phyloP scores from a whole-genome alignment of 106 monocot genomes.

The Alisma plantagoaquatica region DNA sequence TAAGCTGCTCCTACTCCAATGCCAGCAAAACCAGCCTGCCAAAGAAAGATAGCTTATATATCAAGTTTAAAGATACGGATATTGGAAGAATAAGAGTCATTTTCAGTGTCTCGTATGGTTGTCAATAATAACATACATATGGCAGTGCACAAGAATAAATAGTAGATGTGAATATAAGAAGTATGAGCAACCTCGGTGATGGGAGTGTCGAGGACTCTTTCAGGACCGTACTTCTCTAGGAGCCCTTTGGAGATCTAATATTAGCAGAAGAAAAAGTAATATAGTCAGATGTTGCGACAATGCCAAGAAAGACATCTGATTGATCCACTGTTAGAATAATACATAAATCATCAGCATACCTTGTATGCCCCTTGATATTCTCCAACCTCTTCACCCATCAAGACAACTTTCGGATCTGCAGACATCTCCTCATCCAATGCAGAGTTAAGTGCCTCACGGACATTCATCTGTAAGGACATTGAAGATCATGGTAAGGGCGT shows the following conservation, averaged over 20 bases:
- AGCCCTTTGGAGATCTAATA: slow-evolving; percentile 90
- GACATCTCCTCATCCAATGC: slow-evolving; percentile 99
- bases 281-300: too few species aligned
- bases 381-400: slow-evolving; percentile 99
- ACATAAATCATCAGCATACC: too few species aligned
- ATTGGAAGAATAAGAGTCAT: background rate
- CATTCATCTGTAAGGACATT: slow-evolving; percentile 66
- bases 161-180: too few species aligned
- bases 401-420: slow-evolving; percentile 80
- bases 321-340: too few species aligned
- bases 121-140: background rate
- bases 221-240: slow-evolving; percentile 96
- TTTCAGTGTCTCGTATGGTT: background rate
- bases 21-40: slow-evolving; percentile 95
- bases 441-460: slow-evolving; percentile 92
- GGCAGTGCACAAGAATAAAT: background rate
- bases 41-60: too few species aligned
- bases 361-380: slow-evolving; percentile 99
- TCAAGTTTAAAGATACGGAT: too few species aligned
- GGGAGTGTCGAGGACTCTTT: slow-evolving; percentile 93
- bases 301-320: too few species aligned
- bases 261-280: too few species aligned
- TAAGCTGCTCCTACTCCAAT: slow-evolving; percentile 99
- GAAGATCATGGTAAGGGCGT: too few species aligned
- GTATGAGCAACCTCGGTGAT: slow-evolving; percentile 83